These are phyloP conservation scores for Apocynum venetum DNA, from an alignment of 257 asterid species.

Conservation along the genomic window DNA sequence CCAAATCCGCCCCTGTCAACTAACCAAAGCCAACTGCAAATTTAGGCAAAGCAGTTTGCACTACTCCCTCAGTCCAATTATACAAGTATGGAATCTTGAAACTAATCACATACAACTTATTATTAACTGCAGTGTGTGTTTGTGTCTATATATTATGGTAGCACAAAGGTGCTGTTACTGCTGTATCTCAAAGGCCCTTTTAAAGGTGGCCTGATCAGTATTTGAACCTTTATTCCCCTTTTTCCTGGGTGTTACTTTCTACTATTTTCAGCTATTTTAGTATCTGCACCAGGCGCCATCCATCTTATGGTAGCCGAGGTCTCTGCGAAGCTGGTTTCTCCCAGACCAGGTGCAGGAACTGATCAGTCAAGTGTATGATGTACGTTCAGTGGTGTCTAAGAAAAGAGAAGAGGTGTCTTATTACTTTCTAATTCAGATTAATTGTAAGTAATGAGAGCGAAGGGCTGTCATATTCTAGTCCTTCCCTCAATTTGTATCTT, in stretches of 20 bases:
- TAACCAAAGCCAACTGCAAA: slow-evolving; percentile 1
- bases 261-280: neutral
- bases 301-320: neutral
- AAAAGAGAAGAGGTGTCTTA: no score
- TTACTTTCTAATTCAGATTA: neutral
- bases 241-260: no score
- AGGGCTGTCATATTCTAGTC: neutral
- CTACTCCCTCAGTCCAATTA: neutral
- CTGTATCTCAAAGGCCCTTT: neutral
- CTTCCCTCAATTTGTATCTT: neutral
- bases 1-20: neutral
- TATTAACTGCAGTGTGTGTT: no score
- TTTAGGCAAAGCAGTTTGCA: neutral
- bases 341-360: neutral
- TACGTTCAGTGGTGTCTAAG: no score
- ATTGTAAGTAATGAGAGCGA: neutral
- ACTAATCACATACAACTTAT: neutral
- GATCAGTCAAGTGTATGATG: neutral
- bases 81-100: neutral
- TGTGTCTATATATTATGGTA: no score
- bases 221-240: neutral
- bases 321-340: slow-evolving; percentile 2
- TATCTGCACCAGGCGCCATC: neutral
- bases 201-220: neutral
- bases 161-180: no score